Evolutionary conservation across 352 stramenopile species (phyloP), one percentile per base, ranked within the genome.

Genomic region (Globisporangium cylindrosporum): DNA sequence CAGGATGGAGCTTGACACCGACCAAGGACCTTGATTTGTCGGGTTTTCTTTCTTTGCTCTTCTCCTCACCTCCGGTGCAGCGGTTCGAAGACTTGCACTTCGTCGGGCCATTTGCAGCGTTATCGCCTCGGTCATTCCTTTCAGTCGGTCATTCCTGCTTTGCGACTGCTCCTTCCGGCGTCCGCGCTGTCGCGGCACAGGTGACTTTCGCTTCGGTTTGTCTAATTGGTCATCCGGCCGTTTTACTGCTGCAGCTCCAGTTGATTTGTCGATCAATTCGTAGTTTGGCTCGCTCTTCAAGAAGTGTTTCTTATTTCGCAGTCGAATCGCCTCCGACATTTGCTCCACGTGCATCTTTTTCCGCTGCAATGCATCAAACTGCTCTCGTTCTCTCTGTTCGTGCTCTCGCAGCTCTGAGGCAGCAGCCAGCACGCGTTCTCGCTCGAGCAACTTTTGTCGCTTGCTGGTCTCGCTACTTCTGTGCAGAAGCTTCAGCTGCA

Each of bases 321-420:
- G 57, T 14, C 82, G 81, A 72, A 93, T 90, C 1, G 79, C 71
- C 12, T 82, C 68, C 0, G 83, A 90, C 38, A 93, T 71, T 18
- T 84, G 70, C 20, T 79, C 59, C 14, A 89, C 69, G 4, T 77
- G 69, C n/a, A 71, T 51, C 25, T 88, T 89, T 5, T 81, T 72
- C 24, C 76, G 68, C 60, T 78, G 72, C 12, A 73, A 29, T 27
- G 80, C 64, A 1, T 80, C 60, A 60, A 77, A 62, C 49, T 73
- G 57, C 51, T 48, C 58, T n/a, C 70, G 25, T 29, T 77, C 56
- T 29, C 73, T 68, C 9, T 62, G 67, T 9, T 79, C 64, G 4
- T 73, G 59, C 41, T 90, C 71, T 1, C 77, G 79, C 18, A 92
- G 66, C 25, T 77, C 78, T 2, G 70, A 70, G 2, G 77, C 78